Base-by-base conservation (phyloP, 148 eudicot species). In the Amaranthus palmeri region DNA sequence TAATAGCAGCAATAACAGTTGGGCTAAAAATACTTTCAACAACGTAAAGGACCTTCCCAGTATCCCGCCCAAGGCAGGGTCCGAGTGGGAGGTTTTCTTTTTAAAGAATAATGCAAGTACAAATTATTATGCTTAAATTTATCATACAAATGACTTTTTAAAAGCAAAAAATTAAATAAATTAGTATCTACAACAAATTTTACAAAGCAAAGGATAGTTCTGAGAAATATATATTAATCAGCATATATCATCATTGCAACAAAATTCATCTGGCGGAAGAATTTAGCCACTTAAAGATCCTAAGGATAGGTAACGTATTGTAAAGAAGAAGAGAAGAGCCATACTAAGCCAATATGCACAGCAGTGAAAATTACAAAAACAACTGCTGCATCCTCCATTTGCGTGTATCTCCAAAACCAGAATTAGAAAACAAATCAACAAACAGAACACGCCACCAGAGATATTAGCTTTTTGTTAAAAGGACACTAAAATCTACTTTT, bases 261-360 rank as follows among this genome's bases (percentile, higher is more conserved):
- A 49, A 47, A 7, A 17, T n/a, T n/a, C 43, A 42, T 15, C 62
- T 48, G n/a, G 10, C 45, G 13, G 49, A 47, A 9, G 63, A 18
- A 9, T 5, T n/a, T 50, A 64, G 52, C 52, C 7, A 36, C 48
- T 71, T 78, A 80, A 82, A 75, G 81, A 79, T 60, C 78, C 85
- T 44, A 85, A 63, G 53, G 80, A 75, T 18, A 82, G 67, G 71
- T 80, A 85, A 61, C 79, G 74, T 41, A 80, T 36, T 0, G 78
- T 80, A 70, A 84, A 85, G 74, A 82, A 80, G 67, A 77, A 67
- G 71, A 85, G 83, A 7, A 85, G 75, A 59, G 67, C 49, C 72
- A 83, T 44, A 74, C 82, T 65, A 48, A 80, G 45, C 80, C 77
- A 78, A 69, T 83, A 83, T 46, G 13, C 74, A 42, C 70, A 62